phyloP scores from a whole-genome alignment of 2,329 filamentous ascomycete genomes.

The Aureobasidium namibiae region DNA sequence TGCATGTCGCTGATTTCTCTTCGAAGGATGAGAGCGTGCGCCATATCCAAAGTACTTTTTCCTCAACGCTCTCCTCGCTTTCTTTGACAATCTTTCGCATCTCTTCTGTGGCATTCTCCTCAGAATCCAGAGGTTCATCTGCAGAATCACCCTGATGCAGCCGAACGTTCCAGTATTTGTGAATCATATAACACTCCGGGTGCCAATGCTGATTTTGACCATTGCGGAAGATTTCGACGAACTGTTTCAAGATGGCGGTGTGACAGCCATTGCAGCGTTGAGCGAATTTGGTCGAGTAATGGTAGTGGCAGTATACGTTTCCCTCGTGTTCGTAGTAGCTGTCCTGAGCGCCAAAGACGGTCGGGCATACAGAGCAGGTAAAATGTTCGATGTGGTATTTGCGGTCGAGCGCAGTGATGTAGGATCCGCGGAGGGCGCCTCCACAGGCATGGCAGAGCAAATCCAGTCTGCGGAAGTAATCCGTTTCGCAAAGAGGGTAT shows the following conservation, averaged over 20 bases:
- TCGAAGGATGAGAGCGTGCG: constrained; percentile 95
- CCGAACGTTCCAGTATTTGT: constrained; percentile 99
- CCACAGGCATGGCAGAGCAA: constrained; percentile 88
- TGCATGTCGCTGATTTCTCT: constrained; percentile 94
- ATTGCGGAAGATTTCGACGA: constrained; percentile 97
- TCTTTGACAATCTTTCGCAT: constrained; percentile 68
- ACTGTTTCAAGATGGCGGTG: constrained; percentile 95
- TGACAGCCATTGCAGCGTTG: constrained; percentile 95
- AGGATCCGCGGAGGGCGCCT: constrained; percentile 86
- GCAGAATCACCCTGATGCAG: constrained; percentile 37
- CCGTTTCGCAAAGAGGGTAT: constrained; percentile 93
- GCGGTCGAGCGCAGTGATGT: constrained; percentile 93
- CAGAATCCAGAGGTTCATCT: constrained; percentile 23
- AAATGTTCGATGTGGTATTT: constrained; percentile 99
- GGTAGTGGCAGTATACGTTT: constrained; percentile 95
- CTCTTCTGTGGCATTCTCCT: constrained; percentile 54
- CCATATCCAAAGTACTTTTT: constrained; percentile 97
- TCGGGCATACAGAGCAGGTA: constrained; percentile 92
- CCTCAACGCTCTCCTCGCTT: constrained; percentile 90
- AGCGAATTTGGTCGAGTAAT: constrained; percentile 96
- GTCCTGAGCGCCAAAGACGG: constrained; percentile 95
- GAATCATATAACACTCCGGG: constrained; percentile 99
- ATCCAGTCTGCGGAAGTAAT: constrained; percentile 90
- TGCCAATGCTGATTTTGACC: constrained; percentile 99
- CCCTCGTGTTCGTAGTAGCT: constrained; percentile 98